phyloP scores from a whole-genome alignment of 495 filamentous ascomycete species.

The Daldinia childiae region DNA sequence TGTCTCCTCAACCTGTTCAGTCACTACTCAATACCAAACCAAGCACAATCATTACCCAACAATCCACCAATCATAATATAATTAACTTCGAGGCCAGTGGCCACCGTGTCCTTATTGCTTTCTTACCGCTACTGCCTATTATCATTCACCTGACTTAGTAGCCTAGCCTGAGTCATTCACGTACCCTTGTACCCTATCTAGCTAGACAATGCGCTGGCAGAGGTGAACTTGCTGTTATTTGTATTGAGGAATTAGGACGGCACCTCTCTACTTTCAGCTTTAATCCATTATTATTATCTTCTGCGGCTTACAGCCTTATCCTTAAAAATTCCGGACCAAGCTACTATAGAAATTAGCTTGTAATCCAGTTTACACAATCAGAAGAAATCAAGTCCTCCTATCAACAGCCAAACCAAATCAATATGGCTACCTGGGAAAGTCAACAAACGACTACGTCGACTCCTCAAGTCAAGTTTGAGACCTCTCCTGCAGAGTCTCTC shows the following conservation, averaged over 20 bases:
- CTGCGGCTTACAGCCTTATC: slow-evolving; percentile 13
- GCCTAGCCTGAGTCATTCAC: slow-evolving; percentile 30
- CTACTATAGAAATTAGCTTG: background rate
- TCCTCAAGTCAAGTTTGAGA: slow-evolving; percentile 59
- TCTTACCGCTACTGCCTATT: slow-evolving; percentile 11
- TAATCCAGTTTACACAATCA: slow-evolving; percentile 14
- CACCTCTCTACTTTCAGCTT: slow-evolving; percentile 51
- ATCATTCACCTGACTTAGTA: slow-evolving; percentile 30
- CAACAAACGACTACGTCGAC: slow-evolving; percentile 47
- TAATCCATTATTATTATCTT: slow-evolving; percentile 13
- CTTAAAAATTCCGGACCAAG: slow-evolving; percentile 19
- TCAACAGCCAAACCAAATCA: slow-evolving; percentile 22
- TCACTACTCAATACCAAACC: background rate
- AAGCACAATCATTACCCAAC: slow-evolving; percentile 4
- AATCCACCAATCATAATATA: slow-evolving; percentile 22
- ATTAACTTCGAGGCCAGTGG: slow-evolving; percentile 5
- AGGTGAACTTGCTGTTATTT: slow-evolving; percentile 45
- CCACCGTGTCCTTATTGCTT: slow-evolving; percentile 31
- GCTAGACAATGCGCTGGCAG: slow-evolving; percentile 33
- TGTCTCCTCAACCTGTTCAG: slow-evolving; percentile 17
- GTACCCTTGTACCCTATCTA: slow-evolving; percentile 14
- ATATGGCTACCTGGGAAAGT: slow-evolving; percentile 54
- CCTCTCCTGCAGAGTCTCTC: slow-evolving; percentile 61
- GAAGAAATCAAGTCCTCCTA: slow-evolving; percentile 53
- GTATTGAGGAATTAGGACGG: slow-evolving; percentile 57